Base-by-base conservation (phyloP, 2,329 filamentous ascomycete species). In the Fusarium sp. region DNA sequence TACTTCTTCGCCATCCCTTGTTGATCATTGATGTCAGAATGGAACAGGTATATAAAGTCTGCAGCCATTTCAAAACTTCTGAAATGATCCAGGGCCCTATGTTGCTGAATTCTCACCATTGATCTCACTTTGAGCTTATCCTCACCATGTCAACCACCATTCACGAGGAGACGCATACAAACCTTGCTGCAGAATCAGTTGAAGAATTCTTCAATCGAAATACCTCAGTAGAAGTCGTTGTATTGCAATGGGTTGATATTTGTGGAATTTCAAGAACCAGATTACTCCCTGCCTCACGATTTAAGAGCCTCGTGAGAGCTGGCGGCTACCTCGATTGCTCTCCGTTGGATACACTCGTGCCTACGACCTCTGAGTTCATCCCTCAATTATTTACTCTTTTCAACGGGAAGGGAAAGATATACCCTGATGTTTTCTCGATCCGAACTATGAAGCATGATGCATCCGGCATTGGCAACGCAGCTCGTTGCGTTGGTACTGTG, bases 181-280 rank as follows among this genome's bases (percentile, higher is more conserved):
- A 17, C 11, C 6, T 11, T n/a, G 18, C 30, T 22, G 1, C 11
- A 15, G 11, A 2, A 10, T 8, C 30, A 28, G 4, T 18, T 6
- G 14, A 58, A 3, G 8, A n/a, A 9, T 58, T 36, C 11, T 26
- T 58, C n/a, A 8, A 28, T 3, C 41, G 5, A 9, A 18, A 63
- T 5, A 11, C 30, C 1, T 39, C n/a, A 6, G 10, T 69, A 0
- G 10, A 50, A 8, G 38, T 69, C 2, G 8, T 69, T 5, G 7
- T 50, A 24, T n/a, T 69, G 4, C 64, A 69, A 50, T 69, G 66
- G 66, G 63, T 69, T 10, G 66, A 69, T 18, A 69, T 69, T 4
- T 69, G 63, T 11, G 66, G 66, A 6, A 36, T 55, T 11, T 1
- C 48, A 4, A 54, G 41, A 28, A 54, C 64, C 5, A 63, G 55